These are phyloP conservation scores for Trichophyton equinum DNA, from an alignment of 2,329 filamentous ascomycete genomes.

Conservation along the genomic window DNA sequence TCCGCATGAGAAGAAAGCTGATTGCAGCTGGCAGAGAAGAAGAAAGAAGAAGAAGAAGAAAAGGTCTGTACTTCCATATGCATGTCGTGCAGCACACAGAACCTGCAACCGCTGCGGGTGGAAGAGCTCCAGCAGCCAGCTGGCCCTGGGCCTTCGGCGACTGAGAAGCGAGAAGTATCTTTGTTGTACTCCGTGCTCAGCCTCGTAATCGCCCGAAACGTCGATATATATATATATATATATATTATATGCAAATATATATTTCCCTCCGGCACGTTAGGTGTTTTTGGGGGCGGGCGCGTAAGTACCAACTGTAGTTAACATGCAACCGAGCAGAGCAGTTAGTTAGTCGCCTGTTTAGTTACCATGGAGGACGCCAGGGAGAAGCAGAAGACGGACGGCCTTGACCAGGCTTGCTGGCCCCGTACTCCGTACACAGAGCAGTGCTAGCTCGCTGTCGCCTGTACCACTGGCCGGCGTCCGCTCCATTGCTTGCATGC, in stretches of 20 bases:
- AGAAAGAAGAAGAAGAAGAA: not conserved
- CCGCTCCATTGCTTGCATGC: not conserved
- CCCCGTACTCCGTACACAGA: not conserved
- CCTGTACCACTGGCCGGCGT: not conserved
- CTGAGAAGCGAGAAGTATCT: not conserved
- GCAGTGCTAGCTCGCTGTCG: not conserved
- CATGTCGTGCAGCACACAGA: not conserved
- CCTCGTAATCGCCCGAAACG: not conserved
- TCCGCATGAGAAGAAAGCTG: not conserved
- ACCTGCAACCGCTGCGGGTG: constrained; percentile 1
- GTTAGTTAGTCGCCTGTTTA: too few relatives aligned
- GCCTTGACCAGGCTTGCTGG: not conserved
- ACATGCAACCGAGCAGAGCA: not conserved
- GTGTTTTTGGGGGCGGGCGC: not conserved
- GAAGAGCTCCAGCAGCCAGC: not conserved
- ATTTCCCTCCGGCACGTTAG: not conserved
- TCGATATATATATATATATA: not conserved
- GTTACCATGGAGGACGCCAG: not conserved
- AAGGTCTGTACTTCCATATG: not conserved
- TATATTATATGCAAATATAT: not conserved
- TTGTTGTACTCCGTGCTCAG: not conserved
- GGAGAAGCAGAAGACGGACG: not conserved
- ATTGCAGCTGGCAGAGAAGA: not conserved
- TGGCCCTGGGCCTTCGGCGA: not conserved
- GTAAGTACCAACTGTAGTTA: not conserved